These are phyloP conservation scores for Medicago truncatula DNA, from an alignment of 306 rosid genomes.

Conservation along the genomic window MtrunA17r5.0-ANR NC_053044.1:8467501-8468000, in stretches of 20 bases:
- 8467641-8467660: background rate
- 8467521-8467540: background rate
- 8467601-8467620: background rate
- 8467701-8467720: background rate
- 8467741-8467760: background rate
- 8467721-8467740: background rate
- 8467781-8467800: background rate
- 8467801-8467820: background rate
- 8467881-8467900: too few species aligned
- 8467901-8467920: too few species aligned
- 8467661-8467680: background rate
- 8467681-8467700: background rate
- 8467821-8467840: background rate
- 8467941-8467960: too few species aligned
- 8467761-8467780: background rate
- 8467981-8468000: too few species aligned
- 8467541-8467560: slow-evolving; percentile 16
- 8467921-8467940: too few species aligned
- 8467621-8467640: background rate
- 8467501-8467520: too few species aligned
- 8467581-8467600: background rate
- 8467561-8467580: slow-evolving; percentile 10
- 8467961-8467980: too few species aligned
- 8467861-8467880: too few species aligned
- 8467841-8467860: too few species aligned